Evolutionary conservation across 768 basidiomycete species (phyloP).

Genomic region (Leccinum olivaceopallidum): DNA sequence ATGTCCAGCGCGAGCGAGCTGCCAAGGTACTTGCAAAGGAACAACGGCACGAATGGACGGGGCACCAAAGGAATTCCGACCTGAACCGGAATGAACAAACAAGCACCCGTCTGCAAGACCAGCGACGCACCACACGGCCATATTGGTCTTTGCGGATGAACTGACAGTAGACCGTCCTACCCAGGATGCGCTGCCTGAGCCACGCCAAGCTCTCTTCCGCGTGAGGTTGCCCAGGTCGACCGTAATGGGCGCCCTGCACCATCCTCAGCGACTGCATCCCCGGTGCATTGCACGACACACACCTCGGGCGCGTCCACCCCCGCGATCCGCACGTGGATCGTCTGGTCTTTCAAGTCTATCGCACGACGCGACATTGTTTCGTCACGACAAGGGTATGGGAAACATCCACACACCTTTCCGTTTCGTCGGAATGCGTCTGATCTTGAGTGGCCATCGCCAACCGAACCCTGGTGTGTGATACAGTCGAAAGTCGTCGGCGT

Average conservation of each 20-base stretch:
- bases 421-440: conserved; percentile 59
- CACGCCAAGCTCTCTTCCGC: conserved; percentile 73
- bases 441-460: conserved; percentile 72
- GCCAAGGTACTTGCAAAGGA: conserved; percentile 39
- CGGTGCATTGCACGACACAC: conserved; percentile 2
- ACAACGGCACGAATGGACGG: conserved; percentile 53
- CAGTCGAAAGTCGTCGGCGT: conserved; percentile 82
- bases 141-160: conserved; percentile 82
- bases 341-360: conserved; percentile 74
- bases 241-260: conserved; percentile 76
- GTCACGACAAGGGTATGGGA: neutral
- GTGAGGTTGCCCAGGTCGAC: conserved; percentile 74
- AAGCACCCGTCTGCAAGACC: neutral
- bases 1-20: conserved; percentile 66
- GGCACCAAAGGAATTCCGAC: conserved; percentile 61
- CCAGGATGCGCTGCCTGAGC: conserved; percentile 57
- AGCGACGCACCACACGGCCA: conserved; percentile 63
- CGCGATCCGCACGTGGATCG: conserved; percentile 84
- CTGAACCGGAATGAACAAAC: conserved; percentile 36
- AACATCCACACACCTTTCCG: conserved; percentile 49
- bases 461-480: conserved; percentile 84
- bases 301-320: conserved; percentile 96
- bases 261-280: neutral
- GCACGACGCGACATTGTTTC: neutral
- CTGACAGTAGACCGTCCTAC: conserved; percentile 68